These are phyloP conservation scores for Thuidium tamariscinum DNA, from an alignment of 225 moss, liverwort and hornwort species.

Conservation along the genomic window DNA sequence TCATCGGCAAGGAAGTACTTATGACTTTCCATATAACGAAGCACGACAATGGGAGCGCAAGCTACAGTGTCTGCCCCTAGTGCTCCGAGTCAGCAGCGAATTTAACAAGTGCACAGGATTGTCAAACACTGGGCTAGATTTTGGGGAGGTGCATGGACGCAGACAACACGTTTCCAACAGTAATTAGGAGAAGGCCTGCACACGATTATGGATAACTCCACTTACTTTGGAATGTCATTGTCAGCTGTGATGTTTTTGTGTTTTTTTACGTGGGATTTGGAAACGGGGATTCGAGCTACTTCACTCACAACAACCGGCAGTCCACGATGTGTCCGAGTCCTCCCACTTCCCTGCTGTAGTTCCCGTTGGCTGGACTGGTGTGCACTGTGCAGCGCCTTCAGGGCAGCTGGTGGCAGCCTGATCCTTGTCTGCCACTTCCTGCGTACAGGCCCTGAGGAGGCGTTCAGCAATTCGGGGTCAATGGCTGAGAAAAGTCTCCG, in stretches of 20 bases:
- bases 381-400: neutral
- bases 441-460: neutral
- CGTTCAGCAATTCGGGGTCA: neutral
- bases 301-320: neutral
- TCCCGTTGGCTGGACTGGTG: neutral
- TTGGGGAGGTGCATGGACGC: neutral
- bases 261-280: neutral
- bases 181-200: neutral
- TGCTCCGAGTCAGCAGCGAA: neutral
- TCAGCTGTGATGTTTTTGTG: neutral
- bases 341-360: conserved; percentile 4
- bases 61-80: neutral
- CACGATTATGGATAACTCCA: neutral
- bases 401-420: neutral
- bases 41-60: neutral
- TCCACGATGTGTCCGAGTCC: neutral
- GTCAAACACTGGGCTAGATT: neutral
- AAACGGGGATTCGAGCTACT: neutral
- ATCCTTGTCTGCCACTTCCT: conserved; percentile 23
- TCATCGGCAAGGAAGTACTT: neutral
- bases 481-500: conserved; percentile 15
- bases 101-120: neutral
- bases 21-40: neutral
- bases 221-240: neutral
- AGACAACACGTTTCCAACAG: neutral